phyloP scores from a whole-genome alignment of 768 basidiomycete genomes.

The Leccinum uliginosum region DNA sequence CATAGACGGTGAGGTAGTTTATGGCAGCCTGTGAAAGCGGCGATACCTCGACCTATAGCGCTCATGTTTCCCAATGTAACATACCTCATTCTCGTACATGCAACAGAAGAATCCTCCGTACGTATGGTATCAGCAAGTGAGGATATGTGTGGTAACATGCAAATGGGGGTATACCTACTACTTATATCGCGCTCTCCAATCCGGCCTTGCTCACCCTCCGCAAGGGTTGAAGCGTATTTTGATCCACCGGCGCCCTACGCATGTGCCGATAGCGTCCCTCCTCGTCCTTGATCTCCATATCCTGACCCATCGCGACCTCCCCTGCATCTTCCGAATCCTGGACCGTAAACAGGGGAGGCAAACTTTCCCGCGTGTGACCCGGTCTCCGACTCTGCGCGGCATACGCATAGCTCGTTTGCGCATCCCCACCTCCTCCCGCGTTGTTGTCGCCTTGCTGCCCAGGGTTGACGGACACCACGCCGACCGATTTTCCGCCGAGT shows the following conservation, averaged over 20 bases:
- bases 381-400: constrained; percentile 49
- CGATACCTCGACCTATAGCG: not conserved
- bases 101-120: not conserved
- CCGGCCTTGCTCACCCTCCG: constrained; percentile 92
- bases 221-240: constrained; percentile 84
- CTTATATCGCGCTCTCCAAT: constrained; percentile 62
- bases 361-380: constrained; percentile 69
- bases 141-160: constrained; percentile 4
- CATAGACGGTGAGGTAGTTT: constrained; percentile 67
- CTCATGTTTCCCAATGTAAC: not conserved
- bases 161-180: constrained; percentile 17
- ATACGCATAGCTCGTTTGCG: constrained; percentile 36
- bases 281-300: constrained; percentile 85
- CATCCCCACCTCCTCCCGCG: constrained; percentile 16
- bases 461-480: constrained; percentile 16
- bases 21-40: constrained; percentile 38
- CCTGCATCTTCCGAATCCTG: constrained; percentile 27
- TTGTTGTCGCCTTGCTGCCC: constrained; percentile 11
- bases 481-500: constrained; percentile 54
- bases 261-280: constrained; percentile 85
- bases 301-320: constrained; percentile 56
- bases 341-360: constrained; percentile 35
- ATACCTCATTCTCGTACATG: not conserved
- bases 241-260: constrained; percentile 81
- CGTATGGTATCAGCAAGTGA: constrained; percentile 1